phyloP scores from a whole-genome alignment of 768 basidiomycete species.

The Xanthoconium stramineum region DNA sequence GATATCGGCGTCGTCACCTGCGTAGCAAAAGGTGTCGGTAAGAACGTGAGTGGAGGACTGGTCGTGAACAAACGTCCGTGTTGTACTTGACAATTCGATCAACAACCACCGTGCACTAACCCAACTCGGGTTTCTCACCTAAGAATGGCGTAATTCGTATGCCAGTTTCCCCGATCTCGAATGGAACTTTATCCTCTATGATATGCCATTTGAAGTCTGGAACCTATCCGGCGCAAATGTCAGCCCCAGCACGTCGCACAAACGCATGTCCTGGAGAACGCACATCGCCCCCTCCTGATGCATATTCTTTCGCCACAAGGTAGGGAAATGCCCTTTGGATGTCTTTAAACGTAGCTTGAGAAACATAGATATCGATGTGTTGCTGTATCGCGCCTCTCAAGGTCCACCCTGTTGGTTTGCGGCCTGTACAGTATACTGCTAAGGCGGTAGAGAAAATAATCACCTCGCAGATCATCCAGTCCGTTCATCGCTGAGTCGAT shows the following conservation, averaged over 20 bases:
- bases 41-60: conserved; percentile 35
- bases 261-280: conserved; percentile 15
- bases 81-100: conserved; percentile 46
- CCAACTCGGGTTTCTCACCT: conserved; percentile 40
- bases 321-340: conserved; percentile 79
- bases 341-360: conserved; percentile 59
- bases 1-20: conserved; percentile 36
- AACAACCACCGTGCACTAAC: not conserved
- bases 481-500: conserved; percentile 73
- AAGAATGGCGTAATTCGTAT: conserved; percentile 62
- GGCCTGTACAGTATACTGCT: not conserved
- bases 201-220: conserved; percentile 84
- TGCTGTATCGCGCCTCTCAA: conserved; percentile 59
- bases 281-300: conserved; percentile 80
- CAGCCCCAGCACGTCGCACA: not conserved
- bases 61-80: conserved; percentile 65
- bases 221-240: conserved; percentile 43
- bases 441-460: conserved; percentile 10
- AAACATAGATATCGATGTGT: conserved; percentile 73
- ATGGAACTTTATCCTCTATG: conserved; percentile 63
- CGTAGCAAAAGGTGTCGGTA: conserved; percentile 39
- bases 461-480: conserved; percentile 83
- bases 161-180: conserved; percentile 64
- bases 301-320: conserved; percentile 69
- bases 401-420: conserved; percentile 61